Percentiles rank a stretch among this genome's conserved stretches.
Conservation (phyloP, 495 filamentous ascomycete genomes). For the Aspergillus steynii region DNA sequence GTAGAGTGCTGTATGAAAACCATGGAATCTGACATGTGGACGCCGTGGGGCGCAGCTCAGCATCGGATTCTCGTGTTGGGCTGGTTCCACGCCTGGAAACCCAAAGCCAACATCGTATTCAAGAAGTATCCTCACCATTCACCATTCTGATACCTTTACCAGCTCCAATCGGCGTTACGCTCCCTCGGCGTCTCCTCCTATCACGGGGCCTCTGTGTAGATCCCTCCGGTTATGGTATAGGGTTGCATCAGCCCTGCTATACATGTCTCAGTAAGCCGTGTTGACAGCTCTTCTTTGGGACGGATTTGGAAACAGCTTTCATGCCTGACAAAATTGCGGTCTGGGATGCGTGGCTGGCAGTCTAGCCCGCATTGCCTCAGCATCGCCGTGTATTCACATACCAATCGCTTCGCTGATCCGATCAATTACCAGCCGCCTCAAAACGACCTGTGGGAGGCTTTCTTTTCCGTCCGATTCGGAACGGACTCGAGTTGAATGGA, state of each 20-base stretch:
- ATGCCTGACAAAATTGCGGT: not conserved
- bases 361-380: not conserved
- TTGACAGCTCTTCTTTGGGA: not conserved
- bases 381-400: not conserved
- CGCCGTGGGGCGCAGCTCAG: slow-evolving; percentile 1
- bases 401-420: not conserved
- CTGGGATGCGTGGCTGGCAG: not conserved
- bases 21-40: not conserved
- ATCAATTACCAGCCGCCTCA: not conserved
- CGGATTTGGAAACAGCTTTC: not conserved
- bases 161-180: not conserved
- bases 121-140: not conserved
- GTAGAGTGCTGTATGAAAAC: not conserved
- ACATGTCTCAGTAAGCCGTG: not conserved
- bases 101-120: not conserved
- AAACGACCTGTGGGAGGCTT: not conserved
- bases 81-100: not conserved
- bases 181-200: not conserved
- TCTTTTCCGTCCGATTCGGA: too few species aligned
- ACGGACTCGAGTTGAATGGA: too few species aligned
- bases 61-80: slow-evolving; percentile 2
- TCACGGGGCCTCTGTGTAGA: not conserved
- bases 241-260: not conserved
- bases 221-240: not conserved
- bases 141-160: not conserved